Conservation (phyloP, 2,329 filamentous ascomycete species). For the Ceratocystis colombiana region DNA sequence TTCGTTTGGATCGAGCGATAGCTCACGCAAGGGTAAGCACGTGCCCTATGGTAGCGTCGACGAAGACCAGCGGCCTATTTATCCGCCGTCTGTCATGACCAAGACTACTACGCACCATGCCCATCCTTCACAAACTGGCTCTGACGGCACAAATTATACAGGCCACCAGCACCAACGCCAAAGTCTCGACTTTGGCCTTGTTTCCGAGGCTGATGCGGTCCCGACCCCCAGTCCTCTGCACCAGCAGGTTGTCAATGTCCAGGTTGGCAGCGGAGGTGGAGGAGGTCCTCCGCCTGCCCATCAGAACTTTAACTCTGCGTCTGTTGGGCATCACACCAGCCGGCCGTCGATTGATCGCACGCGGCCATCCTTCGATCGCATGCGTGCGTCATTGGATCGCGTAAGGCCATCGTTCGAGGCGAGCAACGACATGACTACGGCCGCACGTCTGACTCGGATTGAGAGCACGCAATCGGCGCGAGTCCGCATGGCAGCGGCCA, state of each 20-base stretch:
- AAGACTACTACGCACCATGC: conserved; percentile 58
- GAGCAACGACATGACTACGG: conserved; percentile 83
- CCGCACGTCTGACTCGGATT: conserved; percentile 70
- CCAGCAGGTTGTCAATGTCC: conserved; percentile 28
- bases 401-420: conserved; percentile 75
- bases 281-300: conserved; percentile 28
- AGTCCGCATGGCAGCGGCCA: neutral
- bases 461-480: conserved; percentile 56
- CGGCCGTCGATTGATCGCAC: conserved; percentile 56
- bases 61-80: conserved; percentile 85
- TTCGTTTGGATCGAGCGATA: conserved; percentile 36
- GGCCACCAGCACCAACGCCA: conserved; percentile 41
- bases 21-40: conserved; percentile 47
- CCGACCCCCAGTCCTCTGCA: conserved; percentile 5
- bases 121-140: conserved; percentile 77
- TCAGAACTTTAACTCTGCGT: conserved; percentile 27
- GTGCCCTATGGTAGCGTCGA: conserved; percentile 56
- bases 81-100: conserved; percentile 80
- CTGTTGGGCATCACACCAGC: conserved; percentile 31
- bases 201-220: conserved; percentile 18
- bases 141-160: conserved; percentile 88
- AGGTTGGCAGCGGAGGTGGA: conserved; percentile 18
- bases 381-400: conserved; percentile 78
- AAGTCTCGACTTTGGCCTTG: conserved; percentile 23
- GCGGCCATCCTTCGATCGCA: conserved; percentile 77